Percentiles rank a stretch among this genome's conserved stretches.
Conservation (phyloP, 768 basidiomycete species). For the Naematelia aurantialba region DNA sequence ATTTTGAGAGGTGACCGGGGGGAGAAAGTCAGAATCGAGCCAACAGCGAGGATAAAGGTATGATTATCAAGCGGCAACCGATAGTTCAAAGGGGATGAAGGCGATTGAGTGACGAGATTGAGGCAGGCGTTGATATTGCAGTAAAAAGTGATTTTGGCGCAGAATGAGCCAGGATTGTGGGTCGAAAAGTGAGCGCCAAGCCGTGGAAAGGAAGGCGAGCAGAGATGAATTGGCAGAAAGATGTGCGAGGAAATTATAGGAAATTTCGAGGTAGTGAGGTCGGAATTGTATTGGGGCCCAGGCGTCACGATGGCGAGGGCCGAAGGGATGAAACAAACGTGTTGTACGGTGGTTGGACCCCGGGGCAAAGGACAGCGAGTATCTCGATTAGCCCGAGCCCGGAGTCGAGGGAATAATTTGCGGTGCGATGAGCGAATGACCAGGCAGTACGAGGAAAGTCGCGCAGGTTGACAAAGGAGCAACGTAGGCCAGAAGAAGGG, state of each 20-base stretch:
- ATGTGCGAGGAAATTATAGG: conserved; percentile 5
- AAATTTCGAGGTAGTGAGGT: background rate
- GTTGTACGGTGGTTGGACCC: too few species aligned
- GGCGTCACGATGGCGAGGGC: background rate
- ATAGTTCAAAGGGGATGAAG: background rate
- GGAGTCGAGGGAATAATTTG: too few species aligned
- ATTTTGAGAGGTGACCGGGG: background rate
- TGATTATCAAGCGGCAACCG: background rate
- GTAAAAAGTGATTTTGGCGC: background rate
- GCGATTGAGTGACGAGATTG: background rate
- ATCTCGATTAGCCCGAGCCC: background rate
- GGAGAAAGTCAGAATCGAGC: background rate
- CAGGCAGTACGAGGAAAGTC: too few species aligned
- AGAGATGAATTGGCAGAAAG: background rate
- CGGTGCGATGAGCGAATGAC: too few species aligned
- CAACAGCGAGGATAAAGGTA: background rate
- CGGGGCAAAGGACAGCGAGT: background rate
- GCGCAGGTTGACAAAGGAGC: conserved; percentile 5
- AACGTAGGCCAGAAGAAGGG: background rate
- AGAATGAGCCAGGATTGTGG: background rate
- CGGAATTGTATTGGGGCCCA: background rate
- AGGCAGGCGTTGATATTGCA: background rate
- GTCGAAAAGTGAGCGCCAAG: background rate
- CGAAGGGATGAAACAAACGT: background rate
- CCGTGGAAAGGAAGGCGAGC: background rate